Evolutionary conservation across 2,329 filamentous ascomycete genomes (phyloP).

Genomic region (Ophiostoma ulmi): DNA sequence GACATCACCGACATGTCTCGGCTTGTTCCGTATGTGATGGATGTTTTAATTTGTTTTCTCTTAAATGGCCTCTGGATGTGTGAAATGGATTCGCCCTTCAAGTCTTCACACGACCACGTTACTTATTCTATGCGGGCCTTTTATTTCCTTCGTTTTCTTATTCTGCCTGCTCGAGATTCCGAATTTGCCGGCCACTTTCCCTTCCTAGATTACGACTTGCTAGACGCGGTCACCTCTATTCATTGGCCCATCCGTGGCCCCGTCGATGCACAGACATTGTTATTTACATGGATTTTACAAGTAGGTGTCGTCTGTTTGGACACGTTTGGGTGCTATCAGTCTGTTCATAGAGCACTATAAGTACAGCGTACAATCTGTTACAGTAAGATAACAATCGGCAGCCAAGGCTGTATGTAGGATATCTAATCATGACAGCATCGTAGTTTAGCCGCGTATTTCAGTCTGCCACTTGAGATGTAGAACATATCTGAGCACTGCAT

Average conservation of each 20-base stretch:
- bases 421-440: no score
- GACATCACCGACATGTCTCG: constrained; percentile 8
- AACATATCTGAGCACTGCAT: background rate
- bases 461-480: background rate
- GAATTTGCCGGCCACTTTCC: constrained; percentile 10
- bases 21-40: background rate
- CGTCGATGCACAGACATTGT: background rate
- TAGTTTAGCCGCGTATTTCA: background rate
- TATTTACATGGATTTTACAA: background rate
- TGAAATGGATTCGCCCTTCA: no score
- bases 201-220: constrained; percentile 1
- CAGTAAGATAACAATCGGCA: background rate
- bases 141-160: background rate
- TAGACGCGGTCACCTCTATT: background rate
- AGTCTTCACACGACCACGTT: background rate
- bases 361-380: no score
- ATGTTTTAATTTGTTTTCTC: background rate
- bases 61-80: background rate
- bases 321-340: background rate
- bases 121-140: constrained; percentile 6
- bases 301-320: no score
- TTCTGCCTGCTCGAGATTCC: background rate
- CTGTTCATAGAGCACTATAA: no score
- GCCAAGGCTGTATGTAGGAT: background rate
- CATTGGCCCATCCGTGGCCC: background rate